Conservation (phyloP, 495 filamentous ascomycete species). For the Xylaria acuta region DNA sequence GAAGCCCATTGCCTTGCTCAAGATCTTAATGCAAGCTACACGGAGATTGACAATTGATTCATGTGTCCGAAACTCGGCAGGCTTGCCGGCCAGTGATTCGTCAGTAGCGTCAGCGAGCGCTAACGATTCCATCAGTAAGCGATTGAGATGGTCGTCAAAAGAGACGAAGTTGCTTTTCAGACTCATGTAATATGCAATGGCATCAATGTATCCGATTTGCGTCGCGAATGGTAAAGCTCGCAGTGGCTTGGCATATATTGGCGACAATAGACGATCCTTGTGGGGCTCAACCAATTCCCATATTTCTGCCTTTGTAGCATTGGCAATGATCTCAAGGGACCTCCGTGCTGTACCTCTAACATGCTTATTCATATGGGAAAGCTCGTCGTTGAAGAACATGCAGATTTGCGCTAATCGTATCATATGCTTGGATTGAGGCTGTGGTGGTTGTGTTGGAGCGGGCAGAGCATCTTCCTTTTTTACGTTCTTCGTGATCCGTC, state of each 20-base stretch:
- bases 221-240: constrained; percentile 88
- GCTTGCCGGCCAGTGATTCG: constrained; percentile 82
- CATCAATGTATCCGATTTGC: constrained; percentile 98
- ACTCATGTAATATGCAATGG: constrained; percentile 89
- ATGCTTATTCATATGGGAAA: constrained; percentile 92
- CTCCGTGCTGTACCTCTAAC: constrained; percentile 85
- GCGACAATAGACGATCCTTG: constrained; percentile 81
- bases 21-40: constrained; percentile 89
- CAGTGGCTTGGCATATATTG: constrained; percentile 94
- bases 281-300: constrained; percentile 86
- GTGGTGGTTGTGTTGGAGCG: constrained; percentile 41
- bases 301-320: constrained; percentile 75
- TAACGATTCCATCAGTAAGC: constrained; percentile 88
- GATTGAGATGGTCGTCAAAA: constrained; percentile 88
- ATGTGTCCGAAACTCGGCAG: constrained; percentile 85
- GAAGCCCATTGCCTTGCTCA: constrained; percentile 91
- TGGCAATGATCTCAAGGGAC: constrained; percentile 79
- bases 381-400: constrained; percentile 80
- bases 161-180: constrained; percentile 84
- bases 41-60: constrained; percentile 90
- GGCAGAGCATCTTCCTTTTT: constrained; percentile 78
- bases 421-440: constrained; percentile 32
- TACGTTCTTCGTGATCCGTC: constrained; percentile 72
- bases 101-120: constrained; percentile 93
- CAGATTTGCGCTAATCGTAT: constrained; percentile 73